Conservation (phyloP, 805 yeast species). For the Pichia deserticola region DNA sequence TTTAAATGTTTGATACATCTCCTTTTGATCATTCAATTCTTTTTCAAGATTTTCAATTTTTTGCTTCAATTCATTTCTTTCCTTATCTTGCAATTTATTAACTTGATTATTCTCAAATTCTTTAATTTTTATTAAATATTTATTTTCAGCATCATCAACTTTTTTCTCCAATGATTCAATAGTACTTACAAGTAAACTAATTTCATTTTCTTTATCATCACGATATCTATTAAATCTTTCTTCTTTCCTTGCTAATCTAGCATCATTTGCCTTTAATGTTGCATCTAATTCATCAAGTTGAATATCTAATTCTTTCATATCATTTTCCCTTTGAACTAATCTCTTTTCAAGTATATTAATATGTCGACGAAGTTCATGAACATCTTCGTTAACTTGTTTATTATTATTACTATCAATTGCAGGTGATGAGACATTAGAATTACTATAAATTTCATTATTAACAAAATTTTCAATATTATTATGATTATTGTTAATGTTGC, state of each 20-base stretch:
- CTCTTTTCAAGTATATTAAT: slow-evolving; percentile 21
- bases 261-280: slow-evolving; percentile 38
- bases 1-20: slow-evolving; percentile 7
- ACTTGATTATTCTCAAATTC: not conserved
- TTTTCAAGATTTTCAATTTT: slow-evolving; percentile 1
- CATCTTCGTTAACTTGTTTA: not conserved
- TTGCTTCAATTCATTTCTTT: not conserved
- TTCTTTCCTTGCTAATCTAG: slow-evolving; percentile 37
- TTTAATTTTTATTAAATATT: slow-evolving; percentile 29
- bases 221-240: slow-evolving; percentile 39
- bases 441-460: not conserved
- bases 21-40: not conserved
- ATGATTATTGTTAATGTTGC: not conserved
- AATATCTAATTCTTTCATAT: slow-evolving; percentile 40
- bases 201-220: slow-evolving; percentile 41
- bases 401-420: not conserved
- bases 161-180: slow-evolving; percentile 48
- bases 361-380: slow-evolving; percentile 12
- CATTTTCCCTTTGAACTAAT: slow-evolving; percentile 36
- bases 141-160: slow-evolving; percentile 45
- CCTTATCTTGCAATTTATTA: not conserved
- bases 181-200: slow-evolving; percentile 52
- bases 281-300: slow-evolving; percentile 45
- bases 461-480: too few species aligned
- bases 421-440: not conserved